Base-by-base conservation (phyloP, 2,329 filamentous ascomycete species). In the Truncatella angustata region DNA sequence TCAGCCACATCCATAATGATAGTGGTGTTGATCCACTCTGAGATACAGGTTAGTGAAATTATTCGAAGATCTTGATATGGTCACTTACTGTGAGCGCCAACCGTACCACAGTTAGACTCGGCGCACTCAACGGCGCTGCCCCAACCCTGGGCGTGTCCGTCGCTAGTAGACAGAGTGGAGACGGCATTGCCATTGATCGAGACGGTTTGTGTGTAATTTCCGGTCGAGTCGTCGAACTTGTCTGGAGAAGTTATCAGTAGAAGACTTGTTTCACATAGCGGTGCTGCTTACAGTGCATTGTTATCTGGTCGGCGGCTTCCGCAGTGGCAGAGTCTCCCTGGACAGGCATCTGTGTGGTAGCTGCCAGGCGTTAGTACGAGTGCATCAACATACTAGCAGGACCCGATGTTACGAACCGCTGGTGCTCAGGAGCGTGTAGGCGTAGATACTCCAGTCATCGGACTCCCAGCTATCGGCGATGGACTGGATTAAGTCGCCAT, bases 401-500 rank as follows among this genome's bases (percentile, higher is more conserved):
- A 3, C 7, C 21, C 9, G 9, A 14, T 14, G 18, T 4, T 5
- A 24, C 37, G 12, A 11, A 23, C 37, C 52, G 32, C 64, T 60
- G 0, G 70, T 73, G 50, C 59, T 65, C 48, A 70, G 43, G 0
- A 75, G 66, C 0, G 73, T 75, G 58, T 74, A 75, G 5, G 70
- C 73, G 55, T 61, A 78, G 43, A 75, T 64, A 43, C 57, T 67
- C 74, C 74, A 78, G n/a, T 62, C 52, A 23, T 23, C 28, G 42
- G 43, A 60, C 54, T 54, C 60, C 50, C 58, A 66, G 60, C 71
- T 70, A 30, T 75, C 73, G 49, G 71, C 68, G 24, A 77, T 74
- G 4, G 73, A 74, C 64, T 77, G 74, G 52, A 78, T 72, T 60
- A 78, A 56, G 51, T 77, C 70, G 21, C 71, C 73, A n/a, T 69